Evolutionary conservation across 129 eudicot species (phyloP), one percentile per base, ranked within the genome.

Genomic region (Sambucus nigra): DNA sequence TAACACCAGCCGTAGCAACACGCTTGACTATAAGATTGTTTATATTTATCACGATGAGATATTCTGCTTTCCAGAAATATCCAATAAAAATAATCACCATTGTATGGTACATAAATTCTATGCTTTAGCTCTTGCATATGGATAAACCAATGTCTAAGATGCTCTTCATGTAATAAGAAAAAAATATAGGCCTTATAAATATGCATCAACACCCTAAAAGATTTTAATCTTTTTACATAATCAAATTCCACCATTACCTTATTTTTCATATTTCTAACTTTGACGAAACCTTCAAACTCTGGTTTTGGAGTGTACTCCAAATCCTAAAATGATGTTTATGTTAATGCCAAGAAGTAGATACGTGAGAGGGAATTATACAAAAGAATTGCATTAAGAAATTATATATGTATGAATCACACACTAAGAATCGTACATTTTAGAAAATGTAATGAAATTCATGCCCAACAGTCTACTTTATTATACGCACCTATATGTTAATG

Each of bases 21-120:
- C 84, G 80, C 57, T 64, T 70, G 25, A 88, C n/a, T n/a, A n/a
- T n/a, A n/a, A n/a, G n/a, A n/a, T n/a, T n/a, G n/a, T n/a, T n/a
- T n/a, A n/a, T n/a, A n/a, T n/a, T n/a, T n/a, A n/a, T n/a, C 99
- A 75, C 86, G 96, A 65, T 77, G 81, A 46, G 94, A 75, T 58
- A 96, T 96, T 78, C 99, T 86, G 57, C 44, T 79, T 73, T 92
- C 99, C 69, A 92, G 48, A 59, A 92, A 92, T 32, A 96, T 96
- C 99, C 99, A 92, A 52, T 92, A 96, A 61, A 92, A 92, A 68
- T 79, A 92, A 78, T 92, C 99, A 11, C 99, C 99, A 25, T 92
- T 92, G 83, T 92, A 92, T 61, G 99, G 82, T 19, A 92, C 99
- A 70, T 92, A 86, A 60, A 92, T 92, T 45, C 99, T 96, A 70